Percentiles rank a stretch among this genome's conserved stretches.
These are phyloP conservation scores for Chrysoporthe austroafricana DNA, from an alignment of 2,329 filamentous ascomycete genomes.

Conservation along the genomic window DNA sequence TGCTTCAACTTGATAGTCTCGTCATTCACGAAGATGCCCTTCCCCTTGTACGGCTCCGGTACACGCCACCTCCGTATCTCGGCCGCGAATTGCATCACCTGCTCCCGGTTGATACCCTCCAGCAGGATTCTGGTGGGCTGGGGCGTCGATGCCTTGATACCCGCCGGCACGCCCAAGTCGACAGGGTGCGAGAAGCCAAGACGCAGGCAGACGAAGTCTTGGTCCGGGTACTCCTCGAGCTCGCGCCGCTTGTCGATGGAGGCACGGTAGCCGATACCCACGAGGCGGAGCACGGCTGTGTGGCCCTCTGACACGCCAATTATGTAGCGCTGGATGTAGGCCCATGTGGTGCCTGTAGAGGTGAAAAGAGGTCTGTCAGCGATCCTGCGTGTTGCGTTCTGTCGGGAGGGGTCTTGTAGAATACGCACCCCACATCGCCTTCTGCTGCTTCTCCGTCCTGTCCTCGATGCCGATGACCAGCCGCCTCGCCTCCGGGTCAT, in stretches of 20 bases:
- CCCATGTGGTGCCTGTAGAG: constrained; percentile 77
- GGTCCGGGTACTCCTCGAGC: constrained; percentile 76
- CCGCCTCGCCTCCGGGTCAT: constrained; percentile 66
- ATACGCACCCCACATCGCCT: constrained; percentile 88
- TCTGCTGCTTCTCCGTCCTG: constrained; percentile 70
- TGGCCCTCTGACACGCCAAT: constrained; percentile 96
- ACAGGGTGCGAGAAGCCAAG: constrained; percentile 96
- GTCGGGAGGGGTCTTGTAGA: not conserved
- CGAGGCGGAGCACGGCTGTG: constrained; percentile 86
- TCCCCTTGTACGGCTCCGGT: constrained; percentile 98
- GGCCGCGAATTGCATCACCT: constrained; percentile 89
- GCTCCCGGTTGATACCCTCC: constrained; percentile 84
- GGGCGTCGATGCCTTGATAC: constrained; percentile 84
- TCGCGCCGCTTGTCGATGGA: constrained; percentile 77
- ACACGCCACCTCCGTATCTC: constrained; percentile 84
- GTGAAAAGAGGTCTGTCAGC: constrained; percentile 31
- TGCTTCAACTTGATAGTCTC: constrained; percentile 98
- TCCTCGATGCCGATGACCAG: constrained; percentile 73
- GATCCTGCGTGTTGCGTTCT: not conserved
- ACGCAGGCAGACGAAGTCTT: constrained; percentile 90
- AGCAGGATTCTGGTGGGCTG: constrained; percentile 90
- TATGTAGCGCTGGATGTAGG: constrained; percentile 88
- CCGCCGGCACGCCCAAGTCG: constrained; percentile 80
- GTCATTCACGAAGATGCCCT: constrained; percentile 97
- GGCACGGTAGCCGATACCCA: constrained; percentile 94